Base-by-base conservation (phyloP, 73 alveolate genomes). In the Breviolum minutum region DNA sequence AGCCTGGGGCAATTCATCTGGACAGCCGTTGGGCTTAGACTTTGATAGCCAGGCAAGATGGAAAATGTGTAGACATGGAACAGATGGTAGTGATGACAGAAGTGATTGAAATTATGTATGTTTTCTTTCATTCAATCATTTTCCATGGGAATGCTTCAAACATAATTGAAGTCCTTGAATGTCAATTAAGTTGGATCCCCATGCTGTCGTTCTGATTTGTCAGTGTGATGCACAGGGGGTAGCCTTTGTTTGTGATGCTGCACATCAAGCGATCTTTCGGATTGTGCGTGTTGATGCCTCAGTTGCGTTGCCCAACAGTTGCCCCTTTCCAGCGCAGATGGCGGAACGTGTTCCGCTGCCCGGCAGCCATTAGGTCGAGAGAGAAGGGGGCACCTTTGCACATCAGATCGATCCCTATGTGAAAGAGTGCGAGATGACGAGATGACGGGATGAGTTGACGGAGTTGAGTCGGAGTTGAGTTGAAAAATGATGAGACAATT, bases 211-310 rank as follows among this genome's bases (percentile, higher is more conserved):
- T 5, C 13, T 27, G 87, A 26, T n/a, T 48, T n/a, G 16, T 66
- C 74, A 17, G 11, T 66, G 11, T 11, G 61, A 40, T 40, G 54
- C 54, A 40, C 99, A 99, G 95, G 99, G 99, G 40, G 99, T 99
- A 63, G 99, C 99, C 29, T 99, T 99, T 97, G 99, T 99, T 30
- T 99, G 99, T 66, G 99, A 99, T 87, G 99, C 99, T 85, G 99
- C 99, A 17, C 99, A 99, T 96, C 99, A 99, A 99, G 99, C 99
- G 83, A 96, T 99, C 98, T 92, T 99, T 88, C 99, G 99, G 90
- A 88, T 99, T 95, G 89, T 99, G 94, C 99, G 97, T 63, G 98
- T 99, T 99, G 30, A 14, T 12, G 64, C 77, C 97, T 87, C 88
- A 90, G 88, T 11, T 54, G 79, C 6, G 14, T n/a, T n/a, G 27